These are phyloP conservation scores for Paraglomus occultum DNA, from an alignment of 192 early-diverging fungal species.

Conservation along the genomic window DNA sequence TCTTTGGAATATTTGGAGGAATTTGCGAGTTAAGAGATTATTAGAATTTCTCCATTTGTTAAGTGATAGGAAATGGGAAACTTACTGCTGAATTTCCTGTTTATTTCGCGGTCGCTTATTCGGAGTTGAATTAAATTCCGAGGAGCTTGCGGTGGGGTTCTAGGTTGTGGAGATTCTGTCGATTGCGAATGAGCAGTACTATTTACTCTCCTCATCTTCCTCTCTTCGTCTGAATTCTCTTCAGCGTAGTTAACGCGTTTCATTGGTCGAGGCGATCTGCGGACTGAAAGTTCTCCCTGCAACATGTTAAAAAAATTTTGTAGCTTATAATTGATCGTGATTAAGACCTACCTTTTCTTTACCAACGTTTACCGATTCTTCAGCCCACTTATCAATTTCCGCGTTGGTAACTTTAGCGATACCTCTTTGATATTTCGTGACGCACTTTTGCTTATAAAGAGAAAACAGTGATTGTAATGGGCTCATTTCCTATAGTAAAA, in stretches of 20 bases:
- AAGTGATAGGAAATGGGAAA: background rate
- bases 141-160: conserved; percentile 13
- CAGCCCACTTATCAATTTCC: conserved; percentile 24
- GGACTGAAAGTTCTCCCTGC: too few species aligned
- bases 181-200: conserved; percentile 7
- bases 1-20: conserved; percentile 5
- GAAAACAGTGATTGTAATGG: conserved; percentile 22
- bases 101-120: background rate
- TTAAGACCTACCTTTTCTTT: conserved; percentile 20
- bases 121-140: background rate
- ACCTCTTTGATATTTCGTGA: conserved; percentile 28
- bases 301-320: too few species aligned
- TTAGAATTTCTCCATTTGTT: background rate
- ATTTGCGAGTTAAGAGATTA: conserved; percentile 1
- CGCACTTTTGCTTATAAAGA: conserved; percentile 25
- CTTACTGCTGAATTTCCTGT: conserved; percentile 5
- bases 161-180: background rate
- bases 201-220: conserved; percentile 19
- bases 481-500: conserved; percentile 13
- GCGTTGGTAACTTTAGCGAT: conserved; percentile 21
- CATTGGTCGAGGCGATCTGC: conserved; percentile 17
- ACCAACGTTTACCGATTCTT: conserved; percentile 21
- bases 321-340: too few species aligned
- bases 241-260: conserved; percentile 16
- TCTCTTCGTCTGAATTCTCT: conserved; percentile 10